A percentile compares a stretch with the other conserved stretches of the same genome.
Conservation (phyloP, 106 monocot genomes). For the Gastrodia elata region DNA sequence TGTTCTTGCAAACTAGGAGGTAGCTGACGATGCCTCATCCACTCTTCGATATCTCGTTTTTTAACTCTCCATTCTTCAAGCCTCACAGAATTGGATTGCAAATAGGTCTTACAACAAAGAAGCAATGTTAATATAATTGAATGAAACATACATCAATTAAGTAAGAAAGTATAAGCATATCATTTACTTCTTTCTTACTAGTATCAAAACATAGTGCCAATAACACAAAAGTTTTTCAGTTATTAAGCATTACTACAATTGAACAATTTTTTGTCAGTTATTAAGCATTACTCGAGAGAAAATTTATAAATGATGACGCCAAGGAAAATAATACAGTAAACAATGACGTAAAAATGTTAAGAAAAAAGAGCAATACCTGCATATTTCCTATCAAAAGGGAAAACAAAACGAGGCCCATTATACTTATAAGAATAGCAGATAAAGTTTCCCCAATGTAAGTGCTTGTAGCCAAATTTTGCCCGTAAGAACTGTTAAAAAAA, state of each 20-base stretch:
- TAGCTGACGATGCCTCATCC: conserved; percentile 93
- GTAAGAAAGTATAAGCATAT: not conserved
- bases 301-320: no score
- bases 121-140: not conserved
- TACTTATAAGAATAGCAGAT: conserved; percentile 67
- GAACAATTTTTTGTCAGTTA: no score
- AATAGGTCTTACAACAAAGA: conserved; percentile 44
- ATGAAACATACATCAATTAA: not conserved
- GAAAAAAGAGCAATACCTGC: conserved; percentile 49
- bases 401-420: conserved; percentile 81
- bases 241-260: no score
- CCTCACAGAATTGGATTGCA: conserved; percentile 77
- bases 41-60: conserved; percentile 79
- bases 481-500: conserved; percentile 57
- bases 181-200: not conserved
- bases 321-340: no score
- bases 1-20: conserved; percentile 64
- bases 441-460: conserved; percentile 68
- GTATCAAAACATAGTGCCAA: not conserved
- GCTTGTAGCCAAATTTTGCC: conserved; percentile 64
- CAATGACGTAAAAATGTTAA: no score
- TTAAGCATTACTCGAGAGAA: no score
- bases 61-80: conserved; percentile 92
- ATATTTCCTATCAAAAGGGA: conserved; percentile 90
- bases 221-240: not conserved